These are phyloP conservation scores for Aspergillus jensenii DNA, from an alignment of 2,329 filamentous ascomycete genomes.

Conservation along the genomic window DNA sequence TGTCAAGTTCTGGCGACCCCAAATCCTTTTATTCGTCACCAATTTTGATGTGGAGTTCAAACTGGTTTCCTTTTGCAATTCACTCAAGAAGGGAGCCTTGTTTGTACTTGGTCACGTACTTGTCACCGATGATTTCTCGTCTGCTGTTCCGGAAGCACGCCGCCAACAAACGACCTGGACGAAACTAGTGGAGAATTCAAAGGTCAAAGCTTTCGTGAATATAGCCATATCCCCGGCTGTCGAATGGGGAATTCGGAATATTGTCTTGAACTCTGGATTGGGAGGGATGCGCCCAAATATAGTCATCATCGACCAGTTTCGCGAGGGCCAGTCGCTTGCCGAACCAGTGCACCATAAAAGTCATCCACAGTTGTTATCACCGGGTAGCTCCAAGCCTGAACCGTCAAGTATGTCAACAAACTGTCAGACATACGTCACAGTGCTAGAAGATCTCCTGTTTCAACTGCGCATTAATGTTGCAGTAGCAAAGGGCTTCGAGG, in stretches of 20 bases:
- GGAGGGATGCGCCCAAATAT: slow-evolving; percentile 90
- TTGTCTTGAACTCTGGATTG: slow-evolving; percentile 76
- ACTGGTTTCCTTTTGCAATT: slow-evolving; percentile 88
- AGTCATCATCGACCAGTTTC: slow-evolving; percentile 74
- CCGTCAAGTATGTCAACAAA: slow-evolving; percentile 67
- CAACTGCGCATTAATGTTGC: slow-evolving; percentile 80
- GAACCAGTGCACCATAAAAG: slow-evolving; percentile 52
- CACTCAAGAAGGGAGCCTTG: slow-evolving; percentile 80
- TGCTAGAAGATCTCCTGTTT: slow-evolving; percentile 77
- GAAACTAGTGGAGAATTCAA: slow-evolving; percentile 81
- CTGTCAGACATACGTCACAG: slow-evolving; percentile 73
- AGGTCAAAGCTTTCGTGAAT: slow-evolving; percentile 87
- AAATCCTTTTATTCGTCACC: slow-evolving; percentile 81
- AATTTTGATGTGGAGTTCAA: slow-evolving; percentile 78
- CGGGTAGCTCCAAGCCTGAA: slow-evolving; percentile 61
- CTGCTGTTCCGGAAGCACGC: slow-evolving; percentile 76
- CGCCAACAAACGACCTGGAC: slow-evolving; percentile 80
- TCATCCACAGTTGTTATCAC: slow-evolving; percentile 11
- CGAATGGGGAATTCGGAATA: slow-evolving; percentile 81
- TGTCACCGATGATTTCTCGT: slow-evolving; percentile 77
- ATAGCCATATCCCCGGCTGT: slow-evolving; percentile 78
- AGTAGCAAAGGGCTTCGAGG: slow-evolving; percentile 76
- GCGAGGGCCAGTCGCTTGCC: slow-evolving; percentile 58
- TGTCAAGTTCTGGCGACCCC: slow-evolving; percentile 90
- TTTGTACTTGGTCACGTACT: slow-evolving; percentile 88